These are phyloP conservation scores for Pueraria montana DNA, from an alignment of 306 rosid genomes.

Conservation along the genomic window DNA sequence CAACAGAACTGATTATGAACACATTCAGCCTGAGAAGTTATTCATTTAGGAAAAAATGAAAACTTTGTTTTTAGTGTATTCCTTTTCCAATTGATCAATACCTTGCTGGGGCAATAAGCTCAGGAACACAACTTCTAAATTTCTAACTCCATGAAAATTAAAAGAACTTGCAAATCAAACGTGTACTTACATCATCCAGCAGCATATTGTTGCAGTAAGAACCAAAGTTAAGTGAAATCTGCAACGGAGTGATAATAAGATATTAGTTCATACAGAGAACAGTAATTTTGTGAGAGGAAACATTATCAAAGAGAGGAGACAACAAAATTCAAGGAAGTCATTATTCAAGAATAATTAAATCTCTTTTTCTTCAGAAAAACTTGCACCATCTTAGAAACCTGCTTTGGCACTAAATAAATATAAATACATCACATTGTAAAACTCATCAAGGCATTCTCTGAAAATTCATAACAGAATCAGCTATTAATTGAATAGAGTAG, in stretches of 20 bases:
- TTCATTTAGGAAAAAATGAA: not conserved
- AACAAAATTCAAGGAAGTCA: slow-evolving; percentile 11
- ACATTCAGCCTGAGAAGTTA: not conserved
- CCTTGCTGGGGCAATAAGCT: not conserved
- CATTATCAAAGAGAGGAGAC: not conserved
- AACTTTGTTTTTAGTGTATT: not conserved
- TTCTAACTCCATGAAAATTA: slow-evolving; percentile 12
- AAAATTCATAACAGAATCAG: not conserved
- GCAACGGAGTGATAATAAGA: slow-evolving; percentile 42
- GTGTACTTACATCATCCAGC: slow-evolving; percentile 94
- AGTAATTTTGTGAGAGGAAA: not conserved
- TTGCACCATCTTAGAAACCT: not conserved
- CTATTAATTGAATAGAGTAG: not conserved
- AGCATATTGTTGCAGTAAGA: slow-evolving; percentile 84
- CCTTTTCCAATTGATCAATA: not conserved
- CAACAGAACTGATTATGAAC: not conserved
- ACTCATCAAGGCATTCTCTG: not conserved
- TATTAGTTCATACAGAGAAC: slow-evolving; percentile 28
- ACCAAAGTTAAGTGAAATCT: slow-evolving; percentile 90
- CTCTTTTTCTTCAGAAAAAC: not conserved
- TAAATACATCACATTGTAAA: not conserved
- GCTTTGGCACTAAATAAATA: not conserved
- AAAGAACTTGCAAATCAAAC: slow-evolving; percentile 25
- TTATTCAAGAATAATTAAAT: slow-evolving; percentile 18
- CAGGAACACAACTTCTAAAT: not conserved